phyloP scores from a whole-genome alignment of 805 yeast genomes.

The Candida berthetii region DNA sequence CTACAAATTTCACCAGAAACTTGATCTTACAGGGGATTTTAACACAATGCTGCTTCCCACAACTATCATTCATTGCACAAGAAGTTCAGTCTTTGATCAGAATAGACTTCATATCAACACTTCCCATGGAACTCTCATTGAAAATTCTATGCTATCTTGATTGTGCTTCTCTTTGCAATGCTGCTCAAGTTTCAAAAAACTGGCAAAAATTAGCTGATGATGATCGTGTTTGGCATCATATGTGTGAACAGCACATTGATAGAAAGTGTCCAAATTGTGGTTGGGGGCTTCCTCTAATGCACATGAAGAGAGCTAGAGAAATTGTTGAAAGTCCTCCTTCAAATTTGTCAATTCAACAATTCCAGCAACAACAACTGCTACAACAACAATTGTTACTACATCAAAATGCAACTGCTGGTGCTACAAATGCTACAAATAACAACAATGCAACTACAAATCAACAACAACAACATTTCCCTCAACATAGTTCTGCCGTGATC shows the following conservation, averaged over 20 bases:
- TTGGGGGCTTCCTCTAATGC: constrained; percentile 96
- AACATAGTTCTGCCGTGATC: not conserved
- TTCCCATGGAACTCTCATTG: constrained; percentile 82
- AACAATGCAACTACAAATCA: not conserved
- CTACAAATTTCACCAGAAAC: constrained; percentile 59
- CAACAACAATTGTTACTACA: no score
- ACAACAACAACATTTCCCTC: constrained; percentile 3
- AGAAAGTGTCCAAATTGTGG: constrained; percentile 97
- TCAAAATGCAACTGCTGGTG: constrained; percentile 16
- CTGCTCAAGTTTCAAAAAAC: constrained; percentile 83
- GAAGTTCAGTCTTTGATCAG: constrained; percentile 76
- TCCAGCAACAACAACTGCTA: not conserved
- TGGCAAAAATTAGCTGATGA: constrained; percentile 94
- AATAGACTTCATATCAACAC: constrained; percentile 79
- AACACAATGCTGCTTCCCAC: constrained; percentile 93
- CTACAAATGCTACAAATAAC: constrained; percentile 15
- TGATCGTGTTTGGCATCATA: constrained; percentile 95
- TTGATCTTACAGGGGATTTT: constrained; percentile 79
- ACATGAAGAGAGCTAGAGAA: constrained; percentile 70
- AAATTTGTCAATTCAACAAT: not conserved
- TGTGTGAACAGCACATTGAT: constrained; percentile 98
- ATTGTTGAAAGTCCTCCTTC: constrained; percentile 15
- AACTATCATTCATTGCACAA: constrained; percentile 76
- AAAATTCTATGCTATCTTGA: constrained; percentile 86
- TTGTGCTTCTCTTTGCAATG: constrained; percentile 87